phyloP scores from a whole-genome alignment of 768 basidiomycete genomes.

The Heimioporus sp. region DNA sequence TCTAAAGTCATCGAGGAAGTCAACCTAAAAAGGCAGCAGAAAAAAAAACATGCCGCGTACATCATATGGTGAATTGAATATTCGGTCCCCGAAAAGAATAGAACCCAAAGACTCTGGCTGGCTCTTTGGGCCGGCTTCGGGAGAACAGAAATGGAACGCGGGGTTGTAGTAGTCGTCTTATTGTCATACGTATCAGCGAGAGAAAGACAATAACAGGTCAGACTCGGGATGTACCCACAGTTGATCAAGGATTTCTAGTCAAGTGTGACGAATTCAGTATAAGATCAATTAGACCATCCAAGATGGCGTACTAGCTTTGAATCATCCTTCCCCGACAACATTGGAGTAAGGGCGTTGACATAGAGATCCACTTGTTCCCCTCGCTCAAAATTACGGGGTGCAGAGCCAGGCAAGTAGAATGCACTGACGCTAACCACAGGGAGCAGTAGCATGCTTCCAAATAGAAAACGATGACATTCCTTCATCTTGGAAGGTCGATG shows the following conservation, averaged over 20 bases:
- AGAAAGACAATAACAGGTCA: not conserved
- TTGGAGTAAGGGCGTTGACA: slow-evolving; percentile 89
- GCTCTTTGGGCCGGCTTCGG: slow-evolving; percentile 65
- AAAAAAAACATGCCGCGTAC: slow-evolving; percentile 41
- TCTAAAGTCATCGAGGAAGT: slow-evolving; percentile 38
- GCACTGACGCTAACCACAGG: slow-evolving; percentile 37
- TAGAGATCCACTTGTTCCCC: slow-evolving; percentile 78
- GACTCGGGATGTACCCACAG: slow-evolving; percentile 42
- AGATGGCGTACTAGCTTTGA: slow-evolving; percentile 64
- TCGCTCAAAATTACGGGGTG: slow-evolving; percentile 75
- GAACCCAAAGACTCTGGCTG: slow-evolving; percentile 88
- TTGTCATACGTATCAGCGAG: slow-evolving; percentile 6
- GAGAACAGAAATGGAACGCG: slow-evolving; percentile 82
- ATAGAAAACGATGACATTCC: slow-evolving; percentile 7
- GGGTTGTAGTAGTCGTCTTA: slow-evolving; percentile 93
- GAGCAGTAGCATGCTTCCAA: slow-evolving; percentile 20
- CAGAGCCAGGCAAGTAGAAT: slow-evolving; percentile 92
- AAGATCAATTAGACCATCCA: not conserved
- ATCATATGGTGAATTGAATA: slow-evolving; percentile 87
- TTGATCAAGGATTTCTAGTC: slow-evolving; percentile 86
- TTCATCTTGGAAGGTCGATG: slow-evolving; percentile 18
- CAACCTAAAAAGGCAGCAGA: not conserved
- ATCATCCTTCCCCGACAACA: slow-evolving; percentile 64
- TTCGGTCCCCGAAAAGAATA: slow-evolving; percentile 95
- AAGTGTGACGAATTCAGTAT: slow-evolving; percentile 4